These are phyloP conservation scores for Lycium barbarum DNA, from an alignment of 257 asterid species.

Conservation along the genomic window DNA sequence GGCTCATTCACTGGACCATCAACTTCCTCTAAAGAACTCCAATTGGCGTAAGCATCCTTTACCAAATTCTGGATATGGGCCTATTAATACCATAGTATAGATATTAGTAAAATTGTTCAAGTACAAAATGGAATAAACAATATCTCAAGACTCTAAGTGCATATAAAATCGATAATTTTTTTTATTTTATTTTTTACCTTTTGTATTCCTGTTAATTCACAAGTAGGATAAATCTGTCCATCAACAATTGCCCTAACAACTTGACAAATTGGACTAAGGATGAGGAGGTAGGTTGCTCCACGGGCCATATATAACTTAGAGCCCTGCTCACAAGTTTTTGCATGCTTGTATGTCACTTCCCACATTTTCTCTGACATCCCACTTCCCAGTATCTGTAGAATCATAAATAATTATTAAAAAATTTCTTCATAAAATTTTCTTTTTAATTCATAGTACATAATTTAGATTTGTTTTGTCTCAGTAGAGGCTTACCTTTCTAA, in stretches of 20 bases:
- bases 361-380: slow-evolving; percentile 84
- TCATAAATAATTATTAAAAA: neutral
- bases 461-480: neutral
- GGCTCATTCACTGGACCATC: slow-evolving; percentile 45
- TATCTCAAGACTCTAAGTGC: neutral
- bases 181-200: slow-evolving; percentile 33
- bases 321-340: slow-evolving; percentile 69
- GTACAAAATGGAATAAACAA: neutral
- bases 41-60: slow-evolving; percentile 57
- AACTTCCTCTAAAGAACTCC: slow-evolving; percentile 61
- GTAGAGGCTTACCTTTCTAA: slow-evolving; percentile 49
- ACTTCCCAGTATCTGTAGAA: slow-evolving; percentile 56
- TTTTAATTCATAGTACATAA: neutral
- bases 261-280: slow-evolving; percentile 62
- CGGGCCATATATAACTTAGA: slow-evolving; percentile 46
- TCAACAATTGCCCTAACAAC: slow-evolving; percentile 47
- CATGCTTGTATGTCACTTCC: slow-evolving; percentile 64
- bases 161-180: neutral
- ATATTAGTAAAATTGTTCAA: neutral
- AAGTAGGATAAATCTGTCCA: slow-evolving; percentile 41
- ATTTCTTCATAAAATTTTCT: no score
- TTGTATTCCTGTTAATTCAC: slow-evolving; percentile 37
- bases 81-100: slow-evolving; percentile 32
- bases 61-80: slow-evolving; percentile 48
- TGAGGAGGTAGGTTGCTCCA: slow-evolving; percentile 43